These are phyloP conservation scores for Umbelopsis sp. DNA, from an alignment of 192 early-diverging fungal species.

Conservation along the genomic window DNA sequence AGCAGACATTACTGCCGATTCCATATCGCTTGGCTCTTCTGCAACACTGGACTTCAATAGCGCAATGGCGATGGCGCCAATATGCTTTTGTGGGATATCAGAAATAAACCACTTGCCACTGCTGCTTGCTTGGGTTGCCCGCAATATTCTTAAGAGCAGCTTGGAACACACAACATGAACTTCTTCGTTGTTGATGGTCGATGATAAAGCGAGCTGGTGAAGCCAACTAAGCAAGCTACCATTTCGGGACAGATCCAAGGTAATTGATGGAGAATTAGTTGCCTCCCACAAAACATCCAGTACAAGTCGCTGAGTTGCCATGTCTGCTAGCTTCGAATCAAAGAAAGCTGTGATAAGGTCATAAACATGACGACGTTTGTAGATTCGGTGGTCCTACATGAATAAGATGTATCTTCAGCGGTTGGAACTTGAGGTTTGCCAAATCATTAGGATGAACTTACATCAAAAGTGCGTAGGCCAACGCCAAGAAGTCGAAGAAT, in stretches of 20 bases:
- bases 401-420: not conserved
- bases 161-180: constrained; percentile 9
- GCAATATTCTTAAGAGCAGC: not conserved
- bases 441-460: constrained; percentile 25
- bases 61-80: not conserved
- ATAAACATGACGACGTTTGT: constrained; percentile 68
- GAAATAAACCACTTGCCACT: not conserved
- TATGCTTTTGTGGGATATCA: not conserved
- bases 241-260: not conserved
- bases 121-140: not conserved
- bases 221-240: not conserved
- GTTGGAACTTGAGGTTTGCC: not conserved
- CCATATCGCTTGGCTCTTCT: not conserved
- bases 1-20: not conserved
- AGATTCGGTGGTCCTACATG: constrained; percentile 64
- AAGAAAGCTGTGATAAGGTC: constrained; percentile 69
- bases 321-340: constrained; percentile 65
- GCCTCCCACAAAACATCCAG: constrained; percentile 36
- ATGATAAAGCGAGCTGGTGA: not conserved
- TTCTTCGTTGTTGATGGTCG: not conserved
- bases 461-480: constrained; percentile 56
- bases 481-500: constrained; percentile 64
- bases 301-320: constrained; percentile 44
- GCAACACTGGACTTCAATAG: not conserved
- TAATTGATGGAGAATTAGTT: not conserved